A percentile compares a stretch with the other conserved stretches of the same genome.
Conservation (phyloP, 768 basidiomycete genomes). For the Naganishia vaughanmartiniae region DNA sequence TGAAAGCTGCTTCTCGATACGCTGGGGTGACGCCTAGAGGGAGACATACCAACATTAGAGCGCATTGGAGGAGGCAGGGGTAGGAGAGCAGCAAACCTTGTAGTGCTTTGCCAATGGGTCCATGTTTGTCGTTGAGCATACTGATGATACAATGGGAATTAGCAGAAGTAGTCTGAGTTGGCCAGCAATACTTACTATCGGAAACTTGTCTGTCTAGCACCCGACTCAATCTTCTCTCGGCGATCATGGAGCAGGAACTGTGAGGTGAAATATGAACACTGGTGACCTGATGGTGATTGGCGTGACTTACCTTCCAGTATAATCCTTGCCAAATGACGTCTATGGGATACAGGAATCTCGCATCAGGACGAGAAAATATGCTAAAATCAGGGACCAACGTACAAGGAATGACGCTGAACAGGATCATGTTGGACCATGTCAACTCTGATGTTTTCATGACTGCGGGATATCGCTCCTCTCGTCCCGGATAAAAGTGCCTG, state of each 20-base stretch:
- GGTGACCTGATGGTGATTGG: neutral
- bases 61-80: neutral
- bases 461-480: constrained; percentile 77
- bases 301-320: constrained; percentile 68
- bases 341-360: constrained; percentile 45
- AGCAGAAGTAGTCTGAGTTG: neutral
- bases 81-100: constrained; percentile 48
- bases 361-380: constrained; percentile 23
- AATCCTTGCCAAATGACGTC: constrained; percentile 88
- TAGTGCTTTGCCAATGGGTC: constrained; percentile 72
- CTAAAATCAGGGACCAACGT: too few species aligned
- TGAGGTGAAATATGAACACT: constrained; percentile 24
- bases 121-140: constrained; percentile 81
- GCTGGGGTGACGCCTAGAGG: constrained; percentile 56
- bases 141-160: constrained; percentile 20
- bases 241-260: constrained; percentile 81
- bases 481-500: constrained; percentile 27
- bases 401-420: constrained; percentile 82
- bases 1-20: constrained; percentile 71
- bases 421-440: constrained; percentile 67
- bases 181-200: constrained; percentile 56
- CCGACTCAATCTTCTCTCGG: constrained; percentile 82
- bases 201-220: constrained; percentile 85
- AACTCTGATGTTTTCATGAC: constrained; percentile 68
- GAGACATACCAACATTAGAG: neutral